Evolutionary conservation across 257 asterid species (phyloP), one percentile per base, ranked within the genome.

Genomic region (Leptodermis oblonga): DNA sequence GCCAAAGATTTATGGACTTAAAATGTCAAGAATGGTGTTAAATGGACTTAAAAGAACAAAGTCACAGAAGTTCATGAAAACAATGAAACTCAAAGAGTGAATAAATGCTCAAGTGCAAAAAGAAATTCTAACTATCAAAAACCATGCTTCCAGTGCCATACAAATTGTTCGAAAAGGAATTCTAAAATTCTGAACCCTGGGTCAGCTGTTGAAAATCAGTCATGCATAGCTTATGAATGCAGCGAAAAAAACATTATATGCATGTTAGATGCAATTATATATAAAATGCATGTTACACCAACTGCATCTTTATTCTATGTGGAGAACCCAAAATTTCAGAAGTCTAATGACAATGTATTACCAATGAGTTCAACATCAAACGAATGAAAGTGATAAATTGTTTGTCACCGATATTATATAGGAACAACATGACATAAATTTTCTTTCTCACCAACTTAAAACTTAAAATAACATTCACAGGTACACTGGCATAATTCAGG

Each of bases 91-190:
- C 43, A 26, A n/a, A n/a, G n/a, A 42, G 1, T 5, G 13, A 5
- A 65, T 13, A 31, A 39, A 46, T 66, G n/a, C 59, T 25, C 28
- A 46, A 65, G 56, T 43, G 41, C 69, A 65, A 11, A 25, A 42
- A 26, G 41, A 46, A 25, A 15, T 26, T 65, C 6, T 4, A 65
- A 12, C 56, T 65, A 43, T n/a, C n/a, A n/a, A n/a, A n/a, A n/a
- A n/a, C n/a, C n/a, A n/a, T n/a, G 10, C 28, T 30, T 5, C 43
- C 7, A 13, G 18, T n/a, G 26, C 20, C 15, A 48, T 0, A 26
- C 26, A 33, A 37, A 61, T 41, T 31, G 62, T 45, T 31, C 15
- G n/a, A 39, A 72, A 26, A 52, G 25, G 41, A 66, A n/a, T n/a
- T n/a, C n/a, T n/a, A n/a, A n/a, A 45, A 3, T 18, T 58, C 41